These are phyloP conservation scores for Crithidia thermophila DNA, from an alignment of 208 protist species.

Conservation along the genomic window DNA sequence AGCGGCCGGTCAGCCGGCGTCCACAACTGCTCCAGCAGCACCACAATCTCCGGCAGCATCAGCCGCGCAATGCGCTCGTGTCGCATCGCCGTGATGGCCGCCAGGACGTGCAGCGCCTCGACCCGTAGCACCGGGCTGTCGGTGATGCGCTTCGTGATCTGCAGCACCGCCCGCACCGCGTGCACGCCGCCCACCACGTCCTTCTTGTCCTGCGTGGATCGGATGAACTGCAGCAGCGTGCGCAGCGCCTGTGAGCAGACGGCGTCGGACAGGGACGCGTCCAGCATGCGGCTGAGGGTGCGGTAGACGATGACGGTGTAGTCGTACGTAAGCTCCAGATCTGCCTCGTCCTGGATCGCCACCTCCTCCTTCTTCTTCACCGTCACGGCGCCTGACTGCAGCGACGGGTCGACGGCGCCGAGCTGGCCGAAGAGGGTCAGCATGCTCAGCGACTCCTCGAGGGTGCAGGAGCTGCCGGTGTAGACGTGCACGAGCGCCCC, in stretches of 20 bases:
- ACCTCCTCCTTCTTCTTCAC: conserved; percentile 74
- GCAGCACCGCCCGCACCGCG: conserved; percentile 80
- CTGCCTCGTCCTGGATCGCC: conserved; percentile 77
- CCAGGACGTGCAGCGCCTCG: conserved; percentile 85
- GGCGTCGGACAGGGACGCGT: conserved; percentile 78
- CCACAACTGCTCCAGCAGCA: conserved; percentile 90
- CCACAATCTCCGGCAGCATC: conserved; percentile 89
- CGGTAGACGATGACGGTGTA: conserved; percentile 93
- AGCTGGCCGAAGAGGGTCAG: conserved; percentile 90
- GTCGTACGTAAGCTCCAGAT: conserved; percentile 91
- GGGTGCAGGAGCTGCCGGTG: conserved; percentile 65
- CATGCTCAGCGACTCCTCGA: conserved; percentile 67
- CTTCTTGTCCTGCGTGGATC: conserved; percentile 79
- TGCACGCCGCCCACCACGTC: conserved; percentile 83
- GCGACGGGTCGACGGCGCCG: conserved; percentile 82
- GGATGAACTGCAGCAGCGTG: conserved; percentile 86
- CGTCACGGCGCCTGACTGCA: conserved; percentile 43
- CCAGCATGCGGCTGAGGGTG: conserved; percentile 87
- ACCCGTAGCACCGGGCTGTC: conserved; percentile 82
- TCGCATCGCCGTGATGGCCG: conserved; percentile 78
- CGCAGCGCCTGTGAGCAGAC: conserved; percentile 86
- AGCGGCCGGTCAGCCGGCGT: conserved; percentile 74
- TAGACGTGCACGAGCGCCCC: conserved; percentile 71
- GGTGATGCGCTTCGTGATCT: conserved; percentile 71
- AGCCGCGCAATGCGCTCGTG: conserved; percentile 86